A percentile compares a stretch with the other conserved stretches of the same genome.
phyloP scores from a whole-genome alignment of 2,329 filamentous ascomycete genomes.

The Ilyonectria sp. region DNA sequence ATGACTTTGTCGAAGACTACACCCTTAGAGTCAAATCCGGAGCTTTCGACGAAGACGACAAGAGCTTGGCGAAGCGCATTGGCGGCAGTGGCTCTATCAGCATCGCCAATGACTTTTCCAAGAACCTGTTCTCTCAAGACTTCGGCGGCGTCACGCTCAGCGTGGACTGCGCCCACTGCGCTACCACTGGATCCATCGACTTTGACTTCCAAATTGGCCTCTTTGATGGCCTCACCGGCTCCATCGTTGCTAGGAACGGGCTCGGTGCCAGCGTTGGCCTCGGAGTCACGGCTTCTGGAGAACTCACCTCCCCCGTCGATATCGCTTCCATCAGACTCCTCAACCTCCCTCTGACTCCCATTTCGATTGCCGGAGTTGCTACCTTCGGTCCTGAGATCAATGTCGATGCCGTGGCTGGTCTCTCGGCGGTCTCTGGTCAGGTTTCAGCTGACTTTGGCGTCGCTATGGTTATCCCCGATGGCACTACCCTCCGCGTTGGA shows the following conservation, averaged over 20 bases:
- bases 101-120: slow-evolving; percentile 19
- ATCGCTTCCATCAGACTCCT: background rate
- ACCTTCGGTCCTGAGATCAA: background rate
- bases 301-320: background rate
- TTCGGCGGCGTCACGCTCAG: slow-evolving; percentile 6
- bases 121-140: slow-evolving; percentile 15
- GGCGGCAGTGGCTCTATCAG: slow-evolving; percentile 12
- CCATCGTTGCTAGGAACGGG: slow-evolving; percentile 1
- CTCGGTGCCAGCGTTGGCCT: background rate
- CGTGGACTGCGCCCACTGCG: slow-evolving; percentile 18
- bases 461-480: slow-evolving; percentile 18
- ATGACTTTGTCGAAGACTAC: background rate
- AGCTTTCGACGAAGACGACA: background rate
- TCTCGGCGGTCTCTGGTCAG: background rate
- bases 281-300: background rate
- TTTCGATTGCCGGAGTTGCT: background rate
- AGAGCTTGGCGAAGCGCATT: slow-evolving; percentile 1
- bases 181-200: slow-evolving; percentile 16
- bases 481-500: slow-evolving; percentile 9
- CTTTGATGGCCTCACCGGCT: background rate
- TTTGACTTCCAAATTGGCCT: slow-evolving; percentile 12
- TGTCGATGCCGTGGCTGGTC: background rate
- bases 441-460: slow-evolving; percentile 4
- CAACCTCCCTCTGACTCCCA: background rate
- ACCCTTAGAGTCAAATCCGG: background rate